Evolutionary conservation across 2,329 filamentous ascomycete species (phyloP), one percentile per base, ranked within the genome.

Genomic region (Plenodomus lindquistii): DNA sequence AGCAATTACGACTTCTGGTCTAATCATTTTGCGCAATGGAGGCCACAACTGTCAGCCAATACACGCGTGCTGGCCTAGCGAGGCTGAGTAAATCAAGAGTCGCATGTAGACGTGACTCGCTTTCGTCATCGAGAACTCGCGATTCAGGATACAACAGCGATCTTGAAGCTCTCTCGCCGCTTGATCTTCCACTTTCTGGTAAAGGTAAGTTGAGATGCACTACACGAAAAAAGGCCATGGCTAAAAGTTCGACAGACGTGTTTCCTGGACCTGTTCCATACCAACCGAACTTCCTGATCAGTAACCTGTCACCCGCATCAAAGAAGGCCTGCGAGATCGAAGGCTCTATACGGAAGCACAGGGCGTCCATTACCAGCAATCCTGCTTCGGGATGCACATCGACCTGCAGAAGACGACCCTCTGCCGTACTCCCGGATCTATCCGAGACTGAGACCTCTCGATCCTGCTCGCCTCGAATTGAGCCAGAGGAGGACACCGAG

Each of bases 71-170:
- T 2, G 38, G 48, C 34, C 42, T 68, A 44, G 61, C 59, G 3
- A 58, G 51, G 48, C 47, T 63, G 29, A 54, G 42, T 31, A 63
- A 42, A 4, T 42, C 47, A 19, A 59, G 62, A 19, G 53, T 58
- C 22, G 20, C 41, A 27, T 37, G 44, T 31, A 55, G 65, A 37
- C 53, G 64, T 43, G 65, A 67, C 41, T 65, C 60, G 27, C 41
- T 67, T 19, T 63, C 57, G 10, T 67, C 63, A 3, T 61, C 59
- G 4, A 58, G 55, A 37, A 67, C 65, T 8, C 48, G 57, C 8
- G 65, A 69, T 40, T 69, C 65, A n/a, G 65, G 65, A 6, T 69
- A 69, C 46, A 64, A 55, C 34, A 67, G 64, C 46, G 62, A 69
- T 22, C 54, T 55, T 7, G 65, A 69, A 21, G 58, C 61, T 36